These are phyloP conservation scores for Kokia cookei DNA, from an alignment of 441 rosid species.

Conservation along the genomic window DNA sequence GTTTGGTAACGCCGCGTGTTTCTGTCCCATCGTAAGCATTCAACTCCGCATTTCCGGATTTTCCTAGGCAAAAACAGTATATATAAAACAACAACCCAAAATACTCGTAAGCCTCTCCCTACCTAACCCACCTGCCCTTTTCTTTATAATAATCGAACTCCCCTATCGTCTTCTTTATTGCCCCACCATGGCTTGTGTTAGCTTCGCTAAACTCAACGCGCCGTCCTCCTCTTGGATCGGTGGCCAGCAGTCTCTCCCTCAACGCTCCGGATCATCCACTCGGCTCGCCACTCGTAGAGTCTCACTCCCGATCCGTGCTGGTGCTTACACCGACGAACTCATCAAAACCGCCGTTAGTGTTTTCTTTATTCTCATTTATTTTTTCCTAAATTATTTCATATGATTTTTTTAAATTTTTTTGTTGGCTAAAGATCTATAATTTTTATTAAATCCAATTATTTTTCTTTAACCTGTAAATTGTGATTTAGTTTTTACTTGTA, in stretches of 20 bases:
- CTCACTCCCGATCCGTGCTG: constrained; percentile 70
- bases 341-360: constrained; percentile 74
- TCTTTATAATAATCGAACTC: background rate
- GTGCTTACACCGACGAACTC: constrained; percentile 80
- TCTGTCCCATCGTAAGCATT: background rate
- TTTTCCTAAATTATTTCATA: background rate
- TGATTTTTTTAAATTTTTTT: background rate
- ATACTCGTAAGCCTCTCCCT: background rate
- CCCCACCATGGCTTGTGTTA: constrained; percentile 59
- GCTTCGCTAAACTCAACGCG: constrained; percentile 53
- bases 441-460: background rate
- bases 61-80: background rate
- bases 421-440: background rate
- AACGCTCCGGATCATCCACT: constrained; percentile 27
- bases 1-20: background rate
- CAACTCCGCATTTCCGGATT: background rate
- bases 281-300: constrained; percentile 45
- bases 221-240: constrained; percentile 68
- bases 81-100: background rate
- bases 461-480: background rate
- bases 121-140: background rate
- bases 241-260: constrained; percentile 50
- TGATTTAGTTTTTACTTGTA: background rate
- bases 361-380: constrained; percentile 1
- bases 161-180: background rate